Percentiles rank a stretch among this genome's conserved stretches.
These are phyloP conservation scores for Melampsora larici-populina DNA, from an alignment of 1,284 basidiomycete species.

Conservation along the genomic window DNA sequence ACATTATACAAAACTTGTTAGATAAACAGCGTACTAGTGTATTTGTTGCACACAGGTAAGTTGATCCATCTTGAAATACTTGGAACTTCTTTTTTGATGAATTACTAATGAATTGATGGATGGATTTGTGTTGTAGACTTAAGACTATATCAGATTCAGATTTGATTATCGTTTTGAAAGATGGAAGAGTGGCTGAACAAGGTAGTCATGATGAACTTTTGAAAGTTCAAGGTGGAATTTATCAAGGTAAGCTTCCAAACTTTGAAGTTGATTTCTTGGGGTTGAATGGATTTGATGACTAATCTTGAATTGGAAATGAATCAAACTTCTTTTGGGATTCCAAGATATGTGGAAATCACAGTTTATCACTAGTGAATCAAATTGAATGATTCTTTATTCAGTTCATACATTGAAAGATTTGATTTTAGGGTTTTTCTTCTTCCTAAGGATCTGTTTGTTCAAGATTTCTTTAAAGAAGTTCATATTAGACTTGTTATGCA, in stretches of 20 bases:
- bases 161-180: conserved; percentile 52
- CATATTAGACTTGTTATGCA: no score
- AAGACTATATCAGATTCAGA: conserved; percentile 46
- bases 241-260: conserved; percentile 9
- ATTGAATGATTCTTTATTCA: not conserved
- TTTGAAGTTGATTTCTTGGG: not conserved
- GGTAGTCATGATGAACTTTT: conserved; percentile 52
- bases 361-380: not conserved
- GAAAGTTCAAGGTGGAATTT: conserved; percentile 44
- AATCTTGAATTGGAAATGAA: not conserved
- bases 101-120: not conserved
- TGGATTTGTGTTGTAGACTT: conserved; percentile 7
- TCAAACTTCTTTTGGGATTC: not conserved
- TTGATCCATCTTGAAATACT: not conserved
- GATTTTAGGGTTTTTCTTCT: no score
- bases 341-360: conserved; percentile 6
- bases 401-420: no score
- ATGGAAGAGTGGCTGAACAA: conserved; percentile 51
- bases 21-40: conserved; percentile 38
- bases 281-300: not conserved
- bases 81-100: not conserved
- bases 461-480: not conserved
- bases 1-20: conserved; percentile 36
- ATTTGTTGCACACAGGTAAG: conserved; percentile 43
- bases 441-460: not conserved